Base-by-base conservation (phyloP, 179 eudicot genomes). In the Silene vulgaris region DNA sequence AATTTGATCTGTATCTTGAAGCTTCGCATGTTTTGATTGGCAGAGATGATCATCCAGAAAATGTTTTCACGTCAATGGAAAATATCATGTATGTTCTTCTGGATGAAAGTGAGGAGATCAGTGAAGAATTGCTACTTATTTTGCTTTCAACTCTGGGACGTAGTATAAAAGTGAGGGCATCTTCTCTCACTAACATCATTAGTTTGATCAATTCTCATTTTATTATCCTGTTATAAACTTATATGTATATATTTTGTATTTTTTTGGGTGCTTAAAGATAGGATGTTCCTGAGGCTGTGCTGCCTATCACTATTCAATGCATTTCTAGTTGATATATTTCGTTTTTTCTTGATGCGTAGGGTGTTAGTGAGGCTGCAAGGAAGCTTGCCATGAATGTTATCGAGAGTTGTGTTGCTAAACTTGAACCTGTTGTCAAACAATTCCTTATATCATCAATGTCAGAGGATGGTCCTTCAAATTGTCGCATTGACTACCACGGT, bases 21-120 rank as follows among this genome's bases (percentile, higher is more conserved):
- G 69, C 74, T 69, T 81, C 60, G 20, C 65, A 14, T 78, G 45
- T 14, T 75, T 54, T 69, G 65, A 23, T 73, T 87, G 88, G 88
- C 96, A 94, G 98, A 72, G 98, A 94, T 86, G 97, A 90, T 77
- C 99, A 96, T 82, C 82, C 92, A 0, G 93, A 89, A 74, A 88
- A 84, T 79, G 93, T 96, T 76, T 71, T 87, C 48, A 69, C 87
- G 59, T 89, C 97, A 63, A 96, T 96, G 97, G 85, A 83, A 80
- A 86, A 87, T 29, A 96, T 96, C 79, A 89, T 96, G 97, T 78
- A 80, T 73, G 90, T 90, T 80, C 91, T 96, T 65, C 73, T 96
- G 57, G 98, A 96, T 79, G 99, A 96, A 86, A 89, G 96, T 76
- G 99, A 96, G 88, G 98, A 93, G 73, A 78, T 96, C 72, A 83